Evolutionary conservation across 2,329 filamentous ascomycete genomes (phyloP).

Genomic region (Phialophora macrospora): DNA sequence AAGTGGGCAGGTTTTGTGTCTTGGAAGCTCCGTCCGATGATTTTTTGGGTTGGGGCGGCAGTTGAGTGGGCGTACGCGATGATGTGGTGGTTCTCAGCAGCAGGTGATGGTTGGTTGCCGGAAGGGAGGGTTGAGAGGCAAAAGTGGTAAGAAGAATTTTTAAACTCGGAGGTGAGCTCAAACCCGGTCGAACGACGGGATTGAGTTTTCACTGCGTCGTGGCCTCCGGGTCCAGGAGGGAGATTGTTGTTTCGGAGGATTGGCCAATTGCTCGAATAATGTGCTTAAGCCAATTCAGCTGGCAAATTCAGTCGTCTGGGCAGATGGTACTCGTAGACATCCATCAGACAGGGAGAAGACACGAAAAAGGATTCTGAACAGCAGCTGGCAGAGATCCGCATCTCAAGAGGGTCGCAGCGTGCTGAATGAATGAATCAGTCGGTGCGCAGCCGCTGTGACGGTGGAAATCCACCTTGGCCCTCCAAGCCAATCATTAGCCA

Average conservation of each 20-base stretch:
- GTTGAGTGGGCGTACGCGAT: slow-evolving; percentile 24
- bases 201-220: slow-evolving; percentile 17
- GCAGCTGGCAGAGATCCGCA: slow-evolving; percentile 2
- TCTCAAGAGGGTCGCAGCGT: slow-evolving; percentile 5
- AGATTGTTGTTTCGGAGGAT: slow-evolving; percentile 24
- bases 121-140: slow-evolving; percentile 24
- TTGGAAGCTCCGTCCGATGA: slow-evolving; percentile 24
- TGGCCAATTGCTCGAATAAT: slow-evolving; percentile 12
- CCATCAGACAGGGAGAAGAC: slow-evolving; percentile 11
- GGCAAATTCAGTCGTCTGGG: not conserved
- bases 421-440: slow-evolving; percentile 23
- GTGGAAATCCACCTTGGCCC: slow-evolving; percentile 23
- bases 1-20: slow-evolving; percentile 36
- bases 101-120: slow-evolving; percentile 23
- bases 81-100: slow-evolving; percentile 22
- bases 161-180: slow-evolving; percentile 18
- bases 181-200: slow-evolving; percentile 9
- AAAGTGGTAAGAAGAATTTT: slow-evolving; percentile 21
- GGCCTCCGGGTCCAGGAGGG: slow-evolving; percentile 9
- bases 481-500: slow-evolving; percentile 12
- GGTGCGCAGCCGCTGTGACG: slow-evolving; percentile 35
- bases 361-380: slow-evolving; percentile 21
- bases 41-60: slow-evolving; percentile 27
- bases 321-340: not conserved
- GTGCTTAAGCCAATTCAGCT: not conserved